Evolutionary conservation across 345 rosid genomes (phyloP).

Genomic region (Kandelia obovata): DNA sequence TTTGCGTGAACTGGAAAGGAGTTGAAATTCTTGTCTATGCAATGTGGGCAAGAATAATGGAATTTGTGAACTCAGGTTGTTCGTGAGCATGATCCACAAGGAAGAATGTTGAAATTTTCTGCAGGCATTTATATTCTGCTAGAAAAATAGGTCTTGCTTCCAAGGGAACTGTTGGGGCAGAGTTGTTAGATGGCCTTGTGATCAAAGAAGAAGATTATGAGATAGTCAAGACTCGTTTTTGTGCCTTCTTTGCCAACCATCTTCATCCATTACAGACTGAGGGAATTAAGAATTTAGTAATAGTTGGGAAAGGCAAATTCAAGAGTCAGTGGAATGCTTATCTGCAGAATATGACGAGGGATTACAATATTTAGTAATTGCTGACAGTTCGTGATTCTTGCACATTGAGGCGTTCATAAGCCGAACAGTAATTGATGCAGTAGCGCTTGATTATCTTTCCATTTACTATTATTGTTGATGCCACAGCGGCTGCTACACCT

Average conservation of each 20-base stretch:
- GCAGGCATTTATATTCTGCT: slow-evolving; percentile 49
- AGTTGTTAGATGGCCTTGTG: slow-evolving; percentile 61
- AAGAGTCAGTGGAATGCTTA: not conserved
- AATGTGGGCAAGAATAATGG: too few species aligned
- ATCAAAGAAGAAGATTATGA: slow-evolving; percentile 75
- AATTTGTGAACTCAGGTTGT: slow-evolving; percentile 38
- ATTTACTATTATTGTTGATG: slow-evolving; percentile 62
- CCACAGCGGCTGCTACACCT: slow-evolving; percentile 85
- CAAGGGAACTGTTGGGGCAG: slow-evolving; percentile 61
- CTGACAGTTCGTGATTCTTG: not conserved
- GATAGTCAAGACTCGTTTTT: slow-evolving; percentile 74
- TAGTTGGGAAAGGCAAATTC: slow-evolving; percentile 45
- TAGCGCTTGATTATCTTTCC: slow-evolving; percentile 50
- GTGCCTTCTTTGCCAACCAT: slow-evolving; percentile 75
- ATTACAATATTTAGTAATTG: not conserved
- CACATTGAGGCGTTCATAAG: slow-evolving; percentile 63
- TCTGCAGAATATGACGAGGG: not conserved
- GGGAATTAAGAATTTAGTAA: too few species aligned
- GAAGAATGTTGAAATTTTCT: slow-evolving; percentile 75
- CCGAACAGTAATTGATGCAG: slow-evolving; percentile 80
- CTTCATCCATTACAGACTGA: slow-evolving; percentile 40
- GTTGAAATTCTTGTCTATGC: too few species aligned
- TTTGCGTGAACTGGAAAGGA: too few species aligned
- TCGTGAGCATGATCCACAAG: slow-evolving; percentile 67
- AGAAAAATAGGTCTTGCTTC: slow-evolving; percentile 53